Evolutionary conservation across 805 yeast genomes (phyloP).

Genomic region (Lachancea lanzarotensis): DNA sequence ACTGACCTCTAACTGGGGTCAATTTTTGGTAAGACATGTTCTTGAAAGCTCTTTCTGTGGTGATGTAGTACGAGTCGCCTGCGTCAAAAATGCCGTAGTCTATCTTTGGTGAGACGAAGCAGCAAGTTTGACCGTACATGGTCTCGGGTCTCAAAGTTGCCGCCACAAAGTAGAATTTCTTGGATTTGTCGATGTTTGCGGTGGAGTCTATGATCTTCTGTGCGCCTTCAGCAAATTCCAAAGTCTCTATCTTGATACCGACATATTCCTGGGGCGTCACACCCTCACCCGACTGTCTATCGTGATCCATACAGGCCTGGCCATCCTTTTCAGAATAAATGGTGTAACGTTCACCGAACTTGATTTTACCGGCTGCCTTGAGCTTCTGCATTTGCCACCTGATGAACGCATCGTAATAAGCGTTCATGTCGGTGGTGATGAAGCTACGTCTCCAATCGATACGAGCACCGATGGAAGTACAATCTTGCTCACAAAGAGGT

Average conservation of each 20-base stretch:
- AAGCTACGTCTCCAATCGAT: constrained; percentile 97
- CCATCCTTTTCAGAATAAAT: constrained; percentile 97
- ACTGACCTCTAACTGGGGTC: constrained; percentile 82
- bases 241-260: constrained; percentile 80
- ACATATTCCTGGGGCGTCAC: constrained; percentile 94
- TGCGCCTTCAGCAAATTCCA: constrained; percentile 45
- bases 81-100: constrained; percentile 87
- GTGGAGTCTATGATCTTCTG: constrained; percentile 30
- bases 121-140: constrained; percentile 97
- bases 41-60: constrained; percentile 93
- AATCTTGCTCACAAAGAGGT: constrained; percentile 75
- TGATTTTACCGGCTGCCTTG: constrained; percentile 81
- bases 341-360: constrained; percentile 97
- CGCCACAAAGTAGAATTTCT: constrained; percentile 79
- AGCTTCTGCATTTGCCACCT: constrained; percentile 94
- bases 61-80: constrained; percentile 67
- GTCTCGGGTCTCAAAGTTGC: constrained; percentile 98
- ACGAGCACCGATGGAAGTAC: constrained; percentile 78
- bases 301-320: constrained; percentile 99
- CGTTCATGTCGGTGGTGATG: constrained; percentile 92
- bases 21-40: constrained; percentile 94
- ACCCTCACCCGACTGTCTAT: constrained; percentile 95
- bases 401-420: constrained; percentile 89
- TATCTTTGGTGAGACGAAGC: constrained; percentile 94
- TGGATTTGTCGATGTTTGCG: constrained; percentile 38